phyloP scores from a whole-genome alignment of 2,329 filamentous ascomycete genomes.

The Arthrobotrys conoides region DNA sequence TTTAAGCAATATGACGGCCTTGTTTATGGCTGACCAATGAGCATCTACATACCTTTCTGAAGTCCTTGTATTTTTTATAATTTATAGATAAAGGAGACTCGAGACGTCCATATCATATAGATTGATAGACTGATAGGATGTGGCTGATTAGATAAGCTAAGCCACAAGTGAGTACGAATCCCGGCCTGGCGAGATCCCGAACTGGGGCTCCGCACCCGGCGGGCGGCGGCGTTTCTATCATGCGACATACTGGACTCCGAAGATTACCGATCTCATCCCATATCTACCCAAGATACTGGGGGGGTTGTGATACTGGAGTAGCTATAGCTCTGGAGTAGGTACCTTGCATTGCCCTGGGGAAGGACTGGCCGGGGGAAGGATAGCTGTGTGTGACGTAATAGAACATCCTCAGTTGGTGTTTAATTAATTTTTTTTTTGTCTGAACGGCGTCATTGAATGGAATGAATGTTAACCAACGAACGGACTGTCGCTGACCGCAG shows the following conservation, averaged over 20 bases:
- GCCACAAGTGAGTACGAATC: no score
- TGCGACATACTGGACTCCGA: not conserved
- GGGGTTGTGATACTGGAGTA: not conserved
- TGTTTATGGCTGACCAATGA: no score
- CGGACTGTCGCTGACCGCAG: conserved; percentile 14
- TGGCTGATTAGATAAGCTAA: not conserved
- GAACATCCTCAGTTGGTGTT: not conserved
- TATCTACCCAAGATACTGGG: not conserved
- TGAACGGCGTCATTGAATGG: not conserved
- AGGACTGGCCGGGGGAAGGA: not conserved
- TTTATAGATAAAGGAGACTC: no score
- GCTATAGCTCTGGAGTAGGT: conserved; percentile 9
- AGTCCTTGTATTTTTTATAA: no score
- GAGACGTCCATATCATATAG: no score
- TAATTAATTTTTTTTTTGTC: no score
- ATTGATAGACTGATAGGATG: no score
- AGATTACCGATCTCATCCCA: not conserved
- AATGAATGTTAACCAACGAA: not conserved
- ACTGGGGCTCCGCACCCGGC: no score
- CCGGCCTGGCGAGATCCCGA: no score
- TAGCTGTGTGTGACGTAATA: conserved; percentile 26
- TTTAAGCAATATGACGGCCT: no score
- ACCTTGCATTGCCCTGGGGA: conserved; percentile 26
- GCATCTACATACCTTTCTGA: no score
- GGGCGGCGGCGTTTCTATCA: not conserved